Conservation (phyloP, 805 yeast genomes). For the Starmerella ratchasimensis region DNA sequence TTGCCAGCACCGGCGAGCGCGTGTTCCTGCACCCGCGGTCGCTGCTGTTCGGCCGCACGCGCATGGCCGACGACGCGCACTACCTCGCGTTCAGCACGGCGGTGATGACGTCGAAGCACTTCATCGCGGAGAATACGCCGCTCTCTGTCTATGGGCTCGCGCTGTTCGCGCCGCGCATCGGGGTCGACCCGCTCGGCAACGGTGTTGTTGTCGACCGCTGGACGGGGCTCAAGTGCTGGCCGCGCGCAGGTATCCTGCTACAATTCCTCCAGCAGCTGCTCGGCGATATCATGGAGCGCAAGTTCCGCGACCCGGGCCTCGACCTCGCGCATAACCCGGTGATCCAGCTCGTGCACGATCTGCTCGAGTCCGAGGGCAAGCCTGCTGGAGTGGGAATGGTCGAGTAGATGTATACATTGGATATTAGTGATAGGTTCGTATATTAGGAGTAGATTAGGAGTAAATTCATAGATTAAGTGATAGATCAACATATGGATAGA, state of each 20-base stretch:
- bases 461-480: background rate
- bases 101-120: constrained; percentile 51
- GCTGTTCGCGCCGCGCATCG: constrained; percentile 61
- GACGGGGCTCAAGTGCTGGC: constrained; percentile 86
- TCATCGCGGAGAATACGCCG: constrained; percentile 67
- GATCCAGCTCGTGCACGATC: constrained; percentile 22
- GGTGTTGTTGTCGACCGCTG: constrained; percentile 81
- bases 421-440: background rate
- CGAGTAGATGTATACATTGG: background rate
- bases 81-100: constrained; percentile 53
- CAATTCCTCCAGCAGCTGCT: constrained; percentile 53
- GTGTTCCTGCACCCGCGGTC: constrained; percentile 85
- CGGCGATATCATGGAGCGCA: constrained; percentile 52
- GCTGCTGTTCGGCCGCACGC: constrained; percentile 42
- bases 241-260: constrained; percentile 77
- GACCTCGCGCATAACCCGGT: constrained; percentile 23
- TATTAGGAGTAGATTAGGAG: background rate
- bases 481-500: background rate
- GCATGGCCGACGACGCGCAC: constrained; percentile 25
- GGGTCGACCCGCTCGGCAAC: constrained; percentile 44
- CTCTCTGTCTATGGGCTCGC: constrained; percentile 55
- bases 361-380: constrained; percentile 25
- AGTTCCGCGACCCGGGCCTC: constrained; percentile 38
- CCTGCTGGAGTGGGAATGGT: constrained; percentile 9
- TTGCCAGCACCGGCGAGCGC: constrained; percentile 56